Evolutionary conservation across 2,329 filamentous ascomycete species (phyloP).

Genomic region (Paracorniculantispora psalliotae): DNA sequence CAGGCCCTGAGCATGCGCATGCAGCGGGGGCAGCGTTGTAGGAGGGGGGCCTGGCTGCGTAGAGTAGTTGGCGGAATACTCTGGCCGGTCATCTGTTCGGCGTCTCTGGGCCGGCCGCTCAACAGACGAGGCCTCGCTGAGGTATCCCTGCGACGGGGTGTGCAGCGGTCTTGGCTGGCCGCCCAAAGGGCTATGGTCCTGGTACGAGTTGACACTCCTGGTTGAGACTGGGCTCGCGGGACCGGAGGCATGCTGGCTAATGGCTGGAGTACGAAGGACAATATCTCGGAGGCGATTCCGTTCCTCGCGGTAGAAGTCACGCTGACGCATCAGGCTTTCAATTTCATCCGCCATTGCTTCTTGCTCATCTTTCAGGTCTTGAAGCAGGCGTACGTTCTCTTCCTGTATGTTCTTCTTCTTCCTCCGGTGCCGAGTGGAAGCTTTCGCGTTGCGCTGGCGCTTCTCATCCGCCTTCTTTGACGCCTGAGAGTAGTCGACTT

Average conservation of each 20-base stretch:
- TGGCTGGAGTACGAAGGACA: conserved; percentile 54
- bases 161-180: conserved; percentile 23
- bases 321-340: conserved; percentile 54
- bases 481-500: conserved; percentile 74
- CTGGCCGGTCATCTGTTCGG: conserved; percentile 43
- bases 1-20: conserved; percentile 32
- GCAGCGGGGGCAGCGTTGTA: conserved; percentile 37
- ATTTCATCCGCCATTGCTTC: conserved; percentile 56
- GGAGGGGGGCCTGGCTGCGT: conserved; percentile 30
- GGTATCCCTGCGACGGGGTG: conserved; percentile 29
- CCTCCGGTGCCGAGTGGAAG: conserved; percentile 75
- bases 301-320: conserved; percentile 69
- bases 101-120: conserved; percentile 44
- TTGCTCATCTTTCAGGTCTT: conserved; percentile 63
- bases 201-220: conserved; percentile 31
- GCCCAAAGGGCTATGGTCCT: conserved; percentile 33
- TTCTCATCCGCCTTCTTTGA: conserved; percentile 83
- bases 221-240: conserved; percentile 46
- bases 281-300: conserved; percentile 67
- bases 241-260: conserved; percentile 47
- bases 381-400: conserved; percentile 64
- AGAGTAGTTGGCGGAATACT: conserved; percentile 36
- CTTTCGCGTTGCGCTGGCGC: conserved; percentile 76
- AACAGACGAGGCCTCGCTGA: conserved; percentile 37
- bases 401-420: conserved; percentile 78